phyloP scores from a whole-genome alignment of 1,139 yeast genomes.

The Pichia terricola region DNA sequence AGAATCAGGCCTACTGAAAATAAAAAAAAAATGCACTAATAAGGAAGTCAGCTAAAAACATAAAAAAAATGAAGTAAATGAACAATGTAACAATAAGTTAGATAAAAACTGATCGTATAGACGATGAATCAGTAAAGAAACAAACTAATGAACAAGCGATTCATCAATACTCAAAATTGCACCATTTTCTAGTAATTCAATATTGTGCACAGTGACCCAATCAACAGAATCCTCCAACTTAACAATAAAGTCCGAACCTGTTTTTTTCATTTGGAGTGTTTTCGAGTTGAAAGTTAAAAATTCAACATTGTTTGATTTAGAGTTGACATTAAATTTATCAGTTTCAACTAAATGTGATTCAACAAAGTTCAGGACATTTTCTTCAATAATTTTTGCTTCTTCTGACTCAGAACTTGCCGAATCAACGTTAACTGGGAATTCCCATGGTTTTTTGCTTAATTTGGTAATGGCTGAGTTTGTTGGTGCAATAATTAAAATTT shows the following conservation, averaged over 20 bases:
- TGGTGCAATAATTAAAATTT: constrained; percentile 48
- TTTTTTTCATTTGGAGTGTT: constrained; percentile 33
- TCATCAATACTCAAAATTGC: constrained; percentile 40
- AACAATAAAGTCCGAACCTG: constrained; percentile 32
- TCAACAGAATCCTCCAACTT: constrained; percentile 27
- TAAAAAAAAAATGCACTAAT: too few species aligned
- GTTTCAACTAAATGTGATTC: constrained; percentile 42
- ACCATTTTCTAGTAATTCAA: constrained; percentile 49
- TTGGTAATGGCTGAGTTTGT: constrained; percentile 41
- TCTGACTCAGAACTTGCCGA: constrained; percentile 24
- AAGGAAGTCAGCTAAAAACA: too few species aligned
- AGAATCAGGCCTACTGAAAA: too few species aligned
- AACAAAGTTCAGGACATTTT: constrained; percentile 43
- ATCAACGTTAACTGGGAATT: constrained; percentile 38
- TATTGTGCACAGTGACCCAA: constrained; percentile 33
- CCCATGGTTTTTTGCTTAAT: constrained; percentile 51
- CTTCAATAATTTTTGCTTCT: constrained; percentile 31
- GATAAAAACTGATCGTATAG: too few species aligned
- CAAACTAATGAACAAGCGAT: too few species aligned
- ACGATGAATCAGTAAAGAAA: too few species aligned
- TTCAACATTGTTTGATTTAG: constrained; percentile 22
- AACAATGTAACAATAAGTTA: too few species aligned
- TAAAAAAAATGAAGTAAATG: too few species aligned
- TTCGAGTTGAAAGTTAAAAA: constrained; percentile 36
- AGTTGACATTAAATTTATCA: constrained; percentile 15